These are phyloP conservation scores for Tetramitus jugosus DNA, from an alignment of 208 protist species.

Conservation along the genomic window DNA sequence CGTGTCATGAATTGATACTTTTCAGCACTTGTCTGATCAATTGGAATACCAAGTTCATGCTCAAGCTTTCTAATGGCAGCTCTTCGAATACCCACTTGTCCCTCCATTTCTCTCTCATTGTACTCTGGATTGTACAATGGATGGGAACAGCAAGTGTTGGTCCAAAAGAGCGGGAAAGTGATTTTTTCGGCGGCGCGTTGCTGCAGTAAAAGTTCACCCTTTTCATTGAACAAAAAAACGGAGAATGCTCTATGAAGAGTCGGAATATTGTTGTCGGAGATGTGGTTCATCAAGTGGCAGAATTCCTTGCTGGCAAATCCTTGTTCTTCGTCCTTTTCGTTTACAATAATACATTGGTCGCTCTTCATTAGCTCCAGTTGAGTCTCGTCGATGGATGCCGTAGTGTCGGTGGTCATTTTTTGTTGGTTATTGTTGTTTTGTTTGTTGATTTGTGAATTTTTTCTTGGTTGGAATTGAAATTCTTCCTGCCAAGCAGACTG, in stretches of 20 bases:
- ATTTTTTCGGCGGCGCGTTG: constrained; percentile 28
- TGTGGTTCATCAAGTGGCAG: constrained; percentile 23
- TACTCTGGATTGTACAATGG: constrained; percentile 27
- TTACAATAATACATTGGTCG: constrained; percentile 32
- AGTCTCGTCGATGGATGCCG: not conserved
- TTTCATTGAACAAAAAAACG: constrained; percentile 31
- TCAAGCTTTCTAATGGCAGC: constrained; percentile 31
- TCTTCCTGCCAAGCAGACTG: too few relatives aligned
- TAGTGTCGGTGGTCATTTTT: too few relatives aligned
- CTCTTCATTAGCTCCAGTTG: constrained; percentile 25
- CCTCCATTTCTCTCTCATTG: constrained; percentile 18
- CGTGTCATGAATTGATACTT: constrained; percentile 19
- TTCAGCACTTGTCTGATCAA: not conserved
- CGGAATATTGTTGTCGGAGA: not conserved
- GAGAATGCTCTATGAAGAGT: constrained; percentile 39
- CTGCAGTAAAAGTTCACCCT: constrained; percentile 31
- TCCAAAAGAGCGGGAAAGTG: constrained; percentile 35
- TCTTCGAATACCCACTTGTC: constrained; percentile 5
- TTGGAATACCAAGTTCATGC: constrained; percentile 37
- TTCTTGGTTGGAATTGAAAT: too few relatives aligned
- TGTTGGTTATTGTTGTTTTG: too few relatives aligned
- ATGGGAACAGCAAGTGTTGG: constrained; percentile 41
- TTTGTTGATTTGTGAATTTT: too few relatives aligned
- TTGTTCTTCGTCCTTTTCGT: constrained; percentile 26
- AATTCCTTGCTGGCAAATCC: constrained; percentile 21